Evolutionary conservation across 192 early-diverging fungal genomes (phyloP).

Genomic region (Phycomyces blakesleeanus): DNA sequence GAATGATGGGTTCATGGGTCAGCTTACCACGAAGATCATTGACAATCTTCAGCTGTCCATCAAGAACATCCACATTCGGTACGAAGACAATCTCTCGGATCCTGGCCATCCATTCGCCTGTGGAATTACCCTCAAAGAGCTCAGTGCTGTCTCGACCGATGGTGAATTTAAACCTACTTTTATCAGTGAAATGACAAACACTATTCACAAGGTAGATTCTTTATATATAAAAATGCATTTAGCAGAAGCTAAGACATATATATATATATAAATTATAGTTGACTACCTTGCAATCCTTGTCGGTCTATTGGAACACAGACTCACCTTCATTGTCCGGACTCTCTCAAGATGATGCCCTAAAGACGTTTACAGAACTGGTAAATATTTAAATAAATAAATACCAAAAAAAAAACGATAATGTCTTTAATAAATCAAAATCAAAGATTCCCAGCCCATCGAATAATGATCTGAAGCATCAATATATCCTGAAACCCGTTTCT

Average conservation of each 20-base stretch:
- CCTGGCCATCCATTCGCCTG: constrained; percentile 67
- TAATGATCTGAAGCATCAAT: constrained; percentile 49
- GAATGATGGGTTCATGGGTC: constrained; percentile 65
- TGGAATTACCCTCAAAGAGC: constrained; percentile 73
- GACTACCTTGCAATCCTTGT: constrained; percentile 54
- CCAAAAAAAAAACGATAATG: not conserved
- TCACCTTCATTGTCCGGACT: constrained; percentile 23
- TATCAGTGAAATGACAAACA: constrained; percentile 57
- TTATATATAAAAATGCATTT: not conserved
- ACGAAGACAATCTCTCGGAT: constrained; percentile 73
- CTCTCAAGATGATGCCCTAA: constrained; percentile 5
- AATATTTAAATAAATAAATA: not conserved
- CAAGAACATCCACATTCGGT: constrained; percentile 82
- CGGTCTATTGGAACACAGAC: constrained; percentile 75
- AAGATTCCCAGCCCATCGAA: constrained; percentile 49
- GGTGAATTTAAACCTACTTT: constrained; percentile 67
- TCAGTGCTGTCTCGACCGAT: constrained; percentile 80
- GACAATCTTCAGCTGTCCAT: constrained; percentile 86
- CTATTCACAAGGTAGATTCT: constrained; percentile 60
- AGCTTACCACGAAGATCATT: constrained; percentile 77
- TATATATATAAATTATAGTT: constrained; percentile 35
- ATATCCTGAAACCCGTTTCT: constrained; percentile 77
- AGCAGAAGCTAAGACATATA: too few relatives aligned
- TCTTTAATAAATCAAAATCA: constrained; percentile 20
- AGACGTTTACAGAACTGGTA: constrained; percentile 23